Evolutionary conservation across 2,329 filamentous ascomycete species (phyloP).

Genomic region (Fusarium citri): DNA sequence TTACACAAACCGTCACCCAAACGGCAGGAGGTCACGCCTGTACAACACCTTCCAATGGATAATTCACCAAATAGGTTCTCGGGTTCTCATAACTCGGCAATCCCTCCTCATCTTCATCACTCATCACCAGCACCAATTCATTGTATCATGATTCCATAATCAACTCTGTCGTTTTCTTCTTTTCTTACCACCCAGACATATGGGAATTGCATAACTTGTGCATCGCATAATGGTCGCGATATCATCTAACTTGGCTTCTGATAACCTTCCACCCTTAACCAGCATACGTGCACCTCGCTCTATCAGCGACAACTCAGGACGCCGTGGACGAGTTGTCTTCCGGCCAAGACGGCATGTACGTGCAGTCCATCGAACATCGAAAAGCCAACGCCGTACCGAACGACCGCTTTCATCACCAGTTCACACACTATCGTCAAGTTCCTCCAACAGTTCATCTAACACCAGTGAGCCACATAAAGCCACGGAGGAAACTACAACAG

Average conservation of each 20-base stretch:
- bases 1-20: not conserved
- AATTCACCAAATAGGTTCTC: not conserved
- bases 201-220: conserved; percentile 27
- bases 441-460: not conserved
- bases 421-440: not conserved
- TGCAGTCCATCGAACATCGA: conserved; percentile 30
- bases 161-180: not conserved
- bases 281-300: conserved; percentile 20
- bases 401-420: conserved; percentile 15
- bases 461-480: not conserved
- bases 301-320: conserved; percentile 30
- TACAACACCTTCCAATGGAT: conserved; percentile 6
- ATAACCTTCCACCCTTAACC: conserved; percentile 33
- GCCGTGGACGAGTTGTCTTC: conserved; percentile 46
- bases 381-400: not conserved
- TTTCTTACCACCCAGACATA: conserved; percentile 39
- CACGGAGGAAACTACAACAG: not conserved
- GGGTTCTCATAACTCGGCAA: not conserved
- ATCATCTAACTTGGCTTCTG: conserved; percentile 46
- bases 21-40: conserved; percentile 4
- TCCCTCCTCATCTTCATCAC: not conserved
- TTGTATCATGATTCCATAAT: conserved; percentile 26
- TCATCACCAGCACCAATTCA: conserved; percentile 19
- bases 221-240: conserved; percentile 45
- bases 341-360: conserved; percentile 44